Evolutionary conservation across 257 asterid species (phyloP).

Genomic region (Buddleja alternifolia): DNA sequence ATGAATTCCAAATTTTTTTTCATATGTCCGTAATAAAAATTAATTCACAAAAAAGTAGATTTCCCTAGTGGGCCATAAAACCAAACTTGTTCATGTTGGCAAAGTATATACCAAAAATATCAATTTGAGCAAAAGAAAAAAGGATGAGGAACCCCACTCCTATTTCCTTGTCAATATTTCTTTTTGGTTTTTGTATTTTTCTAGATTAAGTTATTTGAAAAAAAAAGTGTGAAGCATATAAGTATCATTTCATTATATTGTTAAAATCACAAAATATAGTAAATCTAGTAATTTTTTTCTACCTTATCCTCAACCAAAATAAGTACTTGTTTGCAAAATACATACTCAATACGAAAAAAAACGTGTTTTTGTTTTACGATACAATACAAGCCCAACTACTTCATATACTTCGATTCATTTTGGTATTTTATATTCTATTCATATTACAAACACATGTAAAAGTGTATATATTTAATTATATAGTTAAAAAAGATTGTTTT

Average conservation of each 20-base stretch:
- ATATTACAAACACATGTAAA: no score
- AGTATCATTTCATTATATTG: not conserved
- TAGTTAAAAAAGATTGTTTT: no score
- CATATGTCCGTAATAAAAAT: not conserved
- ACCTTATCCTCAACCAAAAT: not conserved
- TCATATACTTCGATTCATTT: no score
- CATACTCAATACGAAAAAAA: no score
- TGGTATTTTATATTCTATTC: no score
- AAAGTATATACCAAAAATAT: slow-evolving; percentile 25
- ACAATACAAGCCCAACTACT: no score
- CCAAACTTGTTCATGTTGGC: slow-evolving; percentile 27
- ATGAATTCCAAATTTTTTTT: slow-evolving; percentile 33
- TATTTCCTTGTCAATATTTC: not conserved
- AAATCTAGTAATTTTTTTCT: not conserved
- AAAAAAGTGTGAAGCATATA: not conserved
- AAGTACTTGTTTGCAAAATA: no score
- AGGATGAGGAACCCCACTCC: not conserved
- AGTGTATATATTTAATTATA: no score
- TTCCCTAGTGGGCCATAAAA: slow-evolving; percentile 27
- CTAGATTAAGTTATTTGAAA: not conserved
- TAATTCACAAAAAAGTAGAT: not conserved
- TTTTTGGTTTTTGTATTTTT: not conserved
- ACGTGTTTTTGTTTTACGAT: no score
- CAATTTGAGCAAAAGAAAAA: slow-evolving; percentile 7
- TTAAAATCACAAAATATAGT: not conserved